Base-by-base conservation (phyloP, 768 basidiomycete species). In the Russula griseocarnosa region DNA sequence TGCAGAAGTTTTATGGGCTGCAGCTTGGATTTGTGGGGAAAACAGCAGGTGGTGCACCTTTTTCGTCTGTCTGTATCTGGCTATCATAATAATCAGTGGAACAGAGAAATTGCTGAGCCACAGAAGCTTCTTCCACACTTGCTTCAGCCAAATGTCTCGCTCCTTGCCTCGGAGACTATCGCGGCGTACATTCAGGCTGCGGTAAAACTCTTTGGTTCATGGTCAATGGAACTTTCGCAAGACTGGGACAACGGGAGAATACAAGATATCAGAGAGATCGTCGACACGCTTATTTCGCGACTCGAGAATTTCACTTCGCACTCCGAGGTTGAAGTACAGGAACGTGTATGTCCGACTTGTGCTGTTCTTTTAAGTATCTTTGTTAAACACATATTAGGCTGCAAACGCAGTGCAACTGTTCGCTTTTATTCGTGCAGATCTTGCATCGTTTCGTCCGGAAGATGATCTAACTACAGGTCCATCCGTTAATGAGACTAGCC, bases 21-120 rank as follows among this genome's bases (percentile, higher is more conserved):
- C 94, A 11, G 93, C 94, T 6, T 99, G 92, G 91, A 90, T 98
- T 68, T 94, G 92, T 66, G 96, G 95, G 22, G 97, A 99, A 75
- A 92, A 93, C 73, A 87, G 89, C 81, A 81, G 85, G 95, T 94
- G 49, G 34, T 32, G 38, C 22, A 61, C 44, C 32, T 44, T 8
- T 51, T 42, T 46, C 18, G 38, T 54, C 49, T 49, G 53, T 40
- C 36, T 44, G 16, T 30, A n/a, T 20, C 38, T 20, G n/a, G 18
- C 9, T 26, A 18, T 36, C 34, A 36, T 56, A 46, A 38, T 58
- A 49, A 56, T 28, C 20, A 26, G 16, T 38, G 16, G 55, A 38
- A 51, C 64, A 94, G 93, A 51, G 88, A 93, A 67, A 78, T 94
- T n/a, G 74, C 82, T 0, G 88, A 91, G 52, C 89, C 91, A 0